Conservation (phyloP, 805 yeast genomes). For the Komagataella ulmi region DNA sequence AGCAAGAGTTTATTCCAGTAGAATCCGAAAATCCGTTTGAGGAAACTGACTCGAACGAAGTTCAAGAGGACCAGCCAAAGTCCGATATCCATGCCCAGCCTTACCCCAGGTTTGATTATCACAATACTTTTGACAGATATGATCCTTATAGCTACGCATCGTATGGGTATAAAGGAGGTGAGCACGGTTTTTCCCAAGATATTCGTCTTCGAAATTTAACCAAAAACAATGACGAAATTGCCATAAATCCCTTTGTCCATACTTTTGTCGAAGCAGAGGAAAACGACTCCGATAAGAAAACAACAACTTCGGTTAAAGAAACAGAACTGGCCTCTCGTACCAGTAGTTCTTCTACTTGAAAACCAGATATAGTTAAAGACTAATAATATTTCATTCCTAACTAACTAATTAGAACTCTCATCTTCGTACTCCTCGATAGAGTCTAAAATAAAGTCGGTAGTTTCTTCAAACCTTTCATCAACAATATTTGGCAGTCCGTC, state of each 20-base stretch:
- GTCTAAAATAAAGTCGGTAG: slow-evolving; percentile 71
- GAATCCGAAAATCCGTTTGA: background rate
- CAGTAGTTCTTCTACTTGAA: background rate
- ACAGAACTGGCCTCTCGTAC: background rate
- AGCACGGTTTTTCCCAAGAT: background rate
- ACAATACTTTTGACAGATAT: background rate
- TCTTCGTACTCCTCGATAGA: slow-evolving; percentile 58
- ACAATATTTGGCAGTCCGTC: slow-evolving; percentile 69
- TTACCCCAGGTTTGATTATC: background rate
- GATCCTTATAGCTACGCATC: background rate
- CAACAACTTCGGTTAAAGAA: background rate
- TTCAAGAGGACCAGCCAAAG: background rate
- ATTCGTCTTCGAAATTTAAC: background rate
- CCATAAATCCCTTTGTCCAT: background rate
- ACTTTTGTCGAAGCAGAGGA: background rate
- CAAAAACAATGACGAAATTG: background rate
- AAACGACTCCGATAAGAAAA: background rate
- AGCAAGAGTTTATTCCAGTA: background rate
- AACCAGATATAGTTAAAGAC: background rate
- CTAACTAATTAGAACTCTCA: slow-evolving; percentile 5
- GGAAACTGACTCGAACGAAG: background rate
- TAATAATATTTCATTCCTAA: background rate
- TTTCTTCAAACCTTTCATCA: slow-evolving; percentile 75
- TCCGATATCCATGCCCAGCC: background rate
- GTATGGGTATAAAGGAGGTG: background rate